Percentiles rank a stretch among this genome's conserved stretches.
Evolutionary conservation across 2,329 filamentous ascomycete species (phyloP).

Genomic region (Bimuria novae-zelandiae): DNA sequence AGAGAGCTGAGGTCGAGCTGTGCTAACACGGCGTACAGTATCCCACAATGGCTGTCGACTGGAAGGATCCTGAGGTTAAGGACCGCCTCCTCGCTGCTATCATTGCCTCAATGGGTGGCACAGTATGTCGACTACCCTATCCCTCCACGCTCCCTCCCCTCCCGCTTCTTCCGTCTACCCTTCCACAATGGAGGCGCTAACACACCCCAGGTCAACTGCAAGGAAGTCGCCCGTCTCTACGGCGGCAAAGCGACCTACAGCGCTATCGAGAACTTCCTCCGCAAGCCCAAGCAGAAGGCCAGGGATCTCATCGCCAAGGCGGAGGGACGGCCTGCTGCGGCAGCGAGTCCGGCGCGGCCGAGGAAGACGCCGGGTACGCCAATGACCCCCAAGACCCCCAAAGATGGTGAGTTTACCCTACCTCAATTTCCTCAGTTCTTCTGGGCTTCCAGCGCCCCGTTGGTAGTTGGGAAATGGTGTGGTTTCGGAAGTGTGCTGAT

Average conservation of each 20-base stretch:
- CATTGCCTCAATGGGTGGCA: conserved; percentile 40
- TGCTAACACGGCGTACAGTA: neutral
- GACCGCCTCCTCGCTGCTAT: conserved; percentile 49
- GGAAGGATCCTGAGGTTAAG: conserved; percentile 41
- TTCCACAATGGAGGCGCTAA: no score
- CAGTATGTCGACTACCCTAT: conserved; percentile 27
- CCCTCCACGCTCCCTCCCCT: neutral
- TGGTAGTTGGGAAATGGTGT: no score
- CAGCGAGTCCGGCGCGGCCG: neutral
- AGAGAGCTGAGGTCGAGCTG: neutral
- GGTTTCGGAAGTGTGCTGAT: no score
- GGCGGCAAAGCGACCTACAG: conserved; percentile 54
- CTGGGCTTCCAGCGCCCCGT: no score
- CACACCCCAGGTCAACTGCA: conserved; percentile 47
- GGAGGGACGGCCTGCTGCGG: neutral
- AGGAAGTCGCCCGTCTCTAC: conserved; percentile 51
- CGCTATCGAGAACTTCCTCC: conserved; percentile 53
- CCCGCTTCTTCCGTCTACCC: neutral
- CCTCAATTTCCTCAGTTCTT: no score
- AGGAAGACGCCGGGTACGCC: no score
- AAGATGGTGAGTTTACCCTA: neutral
- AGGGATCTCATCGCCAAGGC: conserved; percentile 33
- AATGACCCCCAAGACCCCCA: neutral
- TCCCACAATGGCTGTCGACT: conserved; percentile 43
- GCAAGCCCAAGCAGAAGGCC: conserved; percentile 51